Evolutionary conservation across 2,329 filamentous ascomycete species (phyloP).

Genomic region (Sporothrix brunneoviolacea): DNA sequence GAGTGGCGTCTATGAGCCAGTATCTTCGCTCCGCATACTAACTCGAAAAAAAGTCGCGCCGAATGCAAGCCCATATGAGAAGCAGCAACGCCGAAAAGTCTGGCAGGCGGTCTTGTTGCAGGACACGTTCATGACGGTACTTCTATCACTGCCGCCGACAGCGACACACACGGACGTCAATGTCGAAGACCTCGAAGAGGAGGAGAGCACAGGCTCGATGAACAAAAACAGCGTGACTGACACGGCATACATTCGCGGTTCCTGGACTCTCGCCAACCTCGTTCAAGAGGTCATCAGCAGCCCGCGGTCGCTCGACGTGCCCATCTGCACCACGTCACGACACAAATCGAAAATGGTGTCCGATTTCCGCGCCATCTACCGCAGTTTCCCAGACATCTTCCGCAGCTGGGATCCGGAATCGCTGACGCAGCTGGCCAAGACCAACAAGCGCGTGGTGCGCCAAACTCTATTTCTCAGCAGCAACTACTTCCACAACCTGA

Average conservation of each 20-base stretch:
- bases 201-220: constrained; percentile 33
- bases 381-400: constrained; percentile 65
- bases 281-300: constrained; percentile 72
- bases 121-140: constrained; percentile 73
- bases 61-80: constrained; percentile 61
- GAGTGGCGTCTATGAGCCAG: too few species aligned
- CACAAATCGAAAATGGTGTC: constrained; percentile 65
- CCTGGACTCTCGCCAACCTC: constrained; percentile 72
- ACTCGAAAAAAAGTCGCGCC: constrained; percentile 44
- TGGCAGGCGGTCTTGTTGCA: constrained; percentile 79
- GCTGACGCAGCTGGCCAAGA: constrained; percentile 49
- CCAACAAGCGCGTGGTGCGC: constrained; percentile 59
- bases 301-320: constrained; percentile 65
- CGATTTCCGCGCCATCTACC: constrained; percentile 64
- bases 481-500: constrained; percentile 77
- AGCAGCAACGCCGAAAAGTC: constrained; percentile 70
- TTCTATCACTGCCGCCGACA: constrained; percentile 69
- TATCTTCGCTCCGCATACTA: too few species aligned
- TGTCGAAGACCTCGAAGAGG: constrained; percentile 67
- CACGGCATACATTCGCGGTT: constrained; percentile 65
- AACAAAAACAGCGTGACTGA: constrained; percentile 58
- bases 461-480: constrained; percentile 75
- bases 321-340: constrained; percentile 60
- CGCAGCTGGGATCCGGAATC: constrained; percentile 59
- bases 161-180: constrained; percentile 74